Conservation (phyloP, 495 filamentous ascomycete genomes). For the Penicillium canariense region DNA sequence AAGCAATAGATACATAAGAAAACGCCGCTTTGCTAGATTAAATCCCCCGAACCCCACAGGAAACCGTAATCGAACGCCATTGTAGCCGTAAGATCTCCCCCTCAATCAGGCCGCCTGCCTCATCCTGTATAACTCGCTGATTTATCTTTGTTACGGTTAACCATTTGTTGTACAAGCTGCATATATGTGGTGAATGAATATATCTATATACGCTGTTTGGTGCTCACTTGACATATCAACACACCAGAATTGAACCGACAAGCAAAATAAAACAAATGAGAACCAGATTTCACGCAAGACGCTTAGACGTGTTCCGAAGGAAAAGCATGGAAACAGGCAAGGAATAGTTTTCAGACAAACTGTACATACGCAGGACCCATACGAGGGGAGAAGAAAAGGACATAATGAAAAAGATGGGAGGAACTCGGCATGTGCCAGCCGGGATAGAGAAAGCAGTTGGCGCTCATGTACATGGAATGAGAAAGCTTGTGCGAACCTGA, state of each 20-base stretch:
- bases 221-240: constrained; percentile 6
- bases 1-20: too few relatives aligned
- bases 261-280: not conserved
- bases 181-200: not conserved
- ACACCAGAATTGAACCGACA: not conserved
- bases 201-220: constrained; percentile 13
- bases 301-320: constrained; percentile 1
- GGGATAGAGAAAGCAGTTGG: constrained; percentile 32
- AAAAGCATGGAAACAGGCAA: not conserved
- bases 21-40: too few relatives aligned
- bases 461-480: constrained; percentile 34
- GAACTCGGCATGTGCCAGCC: not conserved
- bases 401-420: constrained; percentile 2
- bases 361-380: constrained; percentile 3
- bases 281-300: not conserved
- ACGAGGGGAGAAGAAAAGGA: not conserved
- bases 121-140: too few relatives aligned
- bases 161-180: too few relatives aligned
- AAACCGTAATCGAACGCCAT: too few relatives aligned
- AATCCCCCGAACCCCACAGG: too few relatives aligned
- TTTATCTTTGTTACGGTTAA: too few relatives aligned
- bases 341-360: not conserved
- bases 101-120: too few relatives aligned
- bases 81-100: too few relatives aligned
- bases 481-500: constrained; percentile 1